Percentiles rank a stretch among this genome's conserved stretches.
phyloP scores from a whole-genome alignment of 139 green algal genomes.

The Chlorella sp. region DNA sequence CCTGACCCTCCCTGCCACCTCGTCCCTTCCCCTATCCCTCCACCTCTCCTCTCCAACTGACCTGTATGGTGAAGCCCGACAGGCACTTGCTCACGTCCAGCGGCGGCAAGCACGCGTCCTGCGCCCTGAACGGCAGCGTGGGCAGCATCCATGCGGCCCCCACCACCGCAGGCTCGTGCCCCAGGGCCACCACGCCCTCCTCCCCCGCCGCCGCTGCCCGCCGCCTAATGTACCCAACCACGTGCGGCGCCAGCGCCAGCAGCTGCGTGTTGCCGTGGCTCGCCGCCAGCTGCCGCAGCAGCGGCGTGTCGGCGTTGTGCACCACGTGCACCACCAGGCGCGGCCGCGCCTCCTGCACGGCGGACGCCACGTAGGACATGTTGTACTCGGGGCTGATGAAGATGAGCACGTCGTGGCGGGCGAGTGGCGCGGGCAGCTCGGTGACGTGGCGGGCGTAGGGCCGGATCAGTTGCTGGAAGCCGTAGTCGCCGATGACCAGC shows the following conservation, averaged over 20 bases:
- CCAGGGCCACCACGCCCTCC: no score
- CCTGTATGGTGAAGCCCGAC: constrained; percentile 10
- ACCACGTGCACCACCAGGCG: not conserved
- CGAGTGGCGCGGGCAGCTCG: no score
- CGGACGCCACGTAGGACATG: not conserved
- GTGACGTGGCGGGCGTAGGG: no score
- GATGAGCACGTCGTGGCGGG: not conserved
- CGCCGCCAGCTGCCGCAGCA: not conserved
- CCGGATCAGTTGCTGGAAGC: no score
- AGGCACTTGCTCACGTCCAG: constrained; percentile 1
- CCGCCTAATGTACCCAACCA: not conserved
- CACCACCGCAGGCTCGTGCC: no score
- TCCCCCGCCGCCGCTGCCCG: no score
- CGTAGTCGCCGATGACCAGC: no score
- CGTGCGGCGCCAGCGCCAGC: not conserved
- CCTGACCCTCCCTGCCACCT: no score
- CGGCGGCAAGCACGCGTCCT: not conserved
- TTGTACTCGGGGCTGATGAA: constrained; percentile 2
- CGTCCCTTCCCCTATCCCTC: no score
- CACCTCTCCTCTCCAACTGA: no score
- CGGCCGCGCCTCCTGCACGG: not conserved
- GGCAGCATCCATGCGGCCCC: no score
- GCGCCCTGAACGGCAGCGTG: constrained; percentile 8
- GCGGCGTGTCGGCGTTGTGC: not conserved
- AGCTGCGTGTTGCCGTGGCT: not conserved